Conservation (phyloP, 2,329 filamentous ascomycete species). For the Penicillium sclerotigenum region DNA sequence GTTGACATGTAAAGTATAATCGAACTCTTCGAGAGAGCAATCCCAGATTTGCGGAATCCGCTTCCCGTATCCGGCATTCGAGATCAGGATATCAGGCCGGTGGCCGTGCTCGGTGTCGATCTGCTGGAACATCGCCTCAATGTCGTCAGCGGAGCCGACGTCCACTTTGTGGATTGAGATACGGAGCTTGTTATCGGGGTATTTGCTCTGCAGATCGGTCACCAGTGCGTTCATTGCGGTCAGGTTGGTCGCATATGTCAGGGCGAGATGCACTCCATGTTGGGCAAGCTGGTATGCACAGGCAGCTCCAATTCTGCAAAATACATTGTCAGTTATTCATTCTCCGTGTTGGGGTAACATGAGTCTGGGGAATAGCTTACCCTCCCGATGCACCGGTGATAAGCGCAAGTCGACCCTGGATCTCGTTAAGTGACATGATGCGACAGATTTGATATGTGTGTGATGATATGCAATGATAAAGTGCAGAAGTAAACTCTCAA, state of each 20-base stretch:
- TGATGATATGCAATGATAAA: background rate
- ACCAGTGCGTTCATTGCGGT: slow-evolving; percentile 48
- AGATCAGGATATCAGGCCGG: slow-evolving; percentile 61
- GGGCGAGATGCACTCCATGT: slow-evolving; percentile 53
- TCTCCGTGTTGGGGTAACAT: background rate
- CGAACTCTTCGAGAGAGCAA: slow-evolving; percentile 62
- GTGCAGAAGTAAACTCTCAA: background rate
- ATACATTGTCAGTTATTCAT: slow-evolving; percentile 4
- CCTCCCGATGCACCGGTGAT: slow-evolving; percentile 62
- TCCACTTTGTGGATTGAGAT: slow-evolving; percentile 59
- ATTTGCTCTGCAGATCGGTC: slow-evolving; percentile 38
- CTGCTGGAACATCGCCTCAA: slow-evolving; percentile 54
- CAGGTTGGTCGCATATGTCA: slow-evolving; percentile 57
- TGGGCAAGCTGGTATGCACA: slow-evolving; percentile 56
- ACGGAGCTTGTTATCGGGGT: slow-evolving; percentile 30
- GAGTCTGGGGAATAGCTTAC: slow-evolving; percentile 36
- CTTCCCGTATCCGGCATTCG: slow-evolving; percentile 65
- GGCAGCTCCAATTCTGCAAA: slow-evolving; percentile 56
- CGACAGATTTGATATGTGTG: background rate
- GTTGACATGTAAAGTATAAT: slow-evolving; percentile 61
- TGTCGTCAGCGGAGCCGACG: slow-evolving; percentile 53
- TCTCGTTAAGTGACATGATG: slow-evolving; percentile 40
- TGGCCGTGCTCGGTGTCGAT: slow-evolving; percentile 54
- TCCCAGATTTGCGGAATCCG: slow-evolving; percentile 56
- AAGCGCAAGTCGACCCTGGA: slow-evolving; percentile 55